Evolutionary conservation across 2,329 filamentous ascomycete species (phyloP).

Genomic region (Fusarium mexicanum): DNA sequence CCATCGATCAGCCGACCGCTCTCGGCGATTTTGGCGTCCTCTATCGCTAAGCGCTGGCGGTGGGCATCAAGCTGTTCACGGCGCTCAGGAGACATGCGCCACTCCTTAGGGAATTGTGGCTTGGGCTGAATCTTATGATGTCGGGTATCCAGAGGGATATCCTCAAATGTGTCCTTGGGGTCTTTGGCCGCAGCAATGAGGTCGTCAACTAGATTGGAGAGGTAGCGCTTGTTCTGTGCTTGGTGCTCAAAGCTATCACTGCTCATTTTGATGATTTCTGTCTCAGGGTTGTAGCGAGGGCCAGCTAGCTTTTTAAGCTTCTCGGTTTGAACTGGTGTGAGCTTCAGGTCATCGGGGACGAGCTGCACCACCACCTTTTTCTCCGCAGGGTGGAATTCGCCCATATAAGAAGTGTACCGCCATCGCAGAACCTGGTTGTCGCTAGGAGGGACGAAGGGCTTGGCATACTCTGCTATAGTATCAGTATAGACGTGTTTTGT

Average conservation of each 20-base stretch:
- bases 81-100: constrained; percentile 80
- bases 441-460: constrained; percentile 79
- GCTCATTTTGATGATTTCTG: constrained; percentile 85
- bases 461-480: constrained; percentile 74
- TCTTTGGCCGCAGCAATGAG: constrained; percentile 83
- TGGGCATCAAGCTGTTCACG: constrained; percentile 70
- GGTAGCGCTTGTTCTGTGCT: constrained; percentile 96
- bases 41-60: constrained; percentile 60
- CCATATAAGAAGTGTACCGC: constrained; percentile 96
- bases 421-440: constrained; percentile 81
- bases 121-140: constrained; percentile 79
- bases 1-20: constrained; percentile 69
- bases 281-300: constrained; percentile 86
- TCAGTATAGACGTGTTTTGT: constrained; percentile 12
- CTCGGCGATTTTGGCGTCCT: constrained; percentile 65
- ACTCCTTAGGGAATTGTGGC: constrained; percentile 80
- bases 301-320: constrained; percentile 93
- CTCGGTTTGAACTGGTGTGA: constrained; percentile 72
- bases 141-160: constrained; percentile 88
- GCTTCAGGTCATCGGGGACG: constrained; percentile 74
- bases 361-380: constrained; percentile 96
- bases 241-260: constrained; percentile 88
- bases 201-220: constrained; percentile 79
- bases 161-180: constrained; percentile 81
- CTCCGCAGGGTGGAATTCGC: constrained; percentile 89